Base-by-base conservation (phyloP, 495 filamentous ascomycete genomes). In the Paragyromitra xinjiangensis region DNA sequence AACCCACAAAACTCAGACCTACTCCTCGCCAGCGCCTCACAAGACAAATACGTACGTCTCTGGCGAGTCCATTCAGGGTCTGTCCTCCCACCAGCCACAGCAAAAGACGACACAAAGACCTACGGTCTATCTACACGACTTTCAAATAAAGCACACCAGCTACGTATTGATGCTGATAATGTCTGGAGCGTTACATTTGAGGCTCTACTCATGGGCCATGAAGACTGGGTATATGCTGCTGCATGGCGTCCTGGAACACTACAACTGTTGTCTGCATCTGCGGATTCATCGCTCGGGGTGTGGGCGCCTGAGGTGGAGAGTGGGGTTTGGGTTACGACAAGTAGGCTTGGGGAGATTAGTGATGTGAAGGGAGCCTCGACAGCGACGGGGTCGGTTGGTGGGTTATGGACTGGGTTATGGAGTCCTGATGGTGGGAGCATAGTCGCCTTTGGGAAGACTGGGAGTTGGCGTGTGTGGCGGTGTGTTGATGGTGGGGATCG, bases 371-470 rank as follows among this genome's bases (percentile, higher is more conserved):
- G 95, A 12, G 94, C 94, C 2, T 97, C 94, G 8, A 96, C 95
- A 2, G 95, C 95, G 0, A 98, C 96, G 5, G 95, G 95, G 37
- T 97, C 94, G 83, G 92, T 93, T 5, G 95, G 95, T 78, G 95
- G 95, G 0, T 97, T 98, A 81, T 99, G 95, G 94, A 94, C 92
- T 44, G 94, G 94, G 51, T 87, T 98, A 0, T 99, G 96, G 96
- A 92, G 92, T 12, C 93, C 94, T 65, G 86, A 90, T 78, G 93
- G 93, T 6, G 86, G 86, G 6, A 86, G 88, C 37, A 89, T 98
- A 48, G 89, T 90, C 3, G 93, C 93, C 77, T 88, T 98, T 48
- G 93, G 94, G 9, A 91, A 94, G 59, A 98, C 95, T 26, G 95
- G 95, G 55, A 94, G 93, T 80, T 99, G 96, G 95, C 88, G 96